Conservation (phyloP, 768 basidiomycete genomes). For the Punctularia strigosozonata region DNA sequence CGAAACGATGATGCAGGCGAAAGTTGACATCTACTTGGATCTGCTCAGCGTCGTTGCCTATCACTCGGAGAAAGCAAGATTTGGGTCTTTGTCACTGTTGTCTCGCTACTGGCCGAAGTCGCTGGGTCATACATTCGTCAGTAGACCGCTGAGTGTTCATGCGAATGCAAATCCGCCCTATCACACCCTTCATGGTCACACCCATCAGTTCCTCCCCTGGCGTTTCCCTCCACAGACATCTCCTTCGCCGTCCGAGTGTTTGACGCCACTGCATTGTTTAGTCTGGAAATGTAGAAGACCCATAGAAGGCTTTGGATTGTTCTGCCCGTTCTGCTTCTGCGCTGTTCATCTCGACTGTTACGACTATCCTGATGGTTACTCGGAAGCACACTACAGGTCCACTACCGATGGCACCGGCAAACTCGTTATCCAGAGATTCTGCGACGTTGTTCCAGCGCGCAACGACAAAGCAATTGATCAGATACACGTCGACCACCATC, state of each 20-base stretch:
- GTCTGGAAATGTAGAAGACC: too few relatives aligned
- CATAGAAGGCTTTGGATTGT: constrained; percentile 57
- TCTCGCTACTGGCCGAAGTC: constrained; percentile 55
- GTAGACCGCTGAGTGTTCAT: constrained; percentile 22
- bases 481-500: constrained; percentile 28
- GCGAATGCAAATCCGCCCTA: constrained; percentile 6
- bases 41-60: constrained; percentile 63
- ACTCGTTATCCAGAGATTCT: constrained; percentile 56
- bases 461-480: constrained; percentile 11
- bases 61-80: constrained; percentile 41
- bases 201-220: constrained; percentile 67
- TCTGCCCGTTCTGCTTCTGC: constrained; percentile 62
- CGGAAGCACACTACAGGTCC: constrained; percentile 44
- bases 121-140: constrained; percentile 54
- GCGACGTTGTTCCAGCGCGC: constrained; percentile 27
- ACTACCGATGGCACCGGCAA: constrained; percentile 35
- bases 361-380: constrained; percentile 53
- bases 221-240: constrained; percentile 26
- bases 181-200: constrained; percentile 26
- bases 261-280: constrained; percentile 24
- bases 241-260: constrained; percentile 18
- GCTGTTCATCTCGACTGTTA: constrained; percentile 73
- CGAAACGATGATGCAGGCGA: constrained; percentile 37
- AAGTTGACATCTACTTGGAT: constrained; percentile 62
- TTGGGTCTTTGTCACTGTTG: constrained; percentile 43